A percentile compares a stretch with the other conserved stretches of the same genome.
These are phyloP conservation scores for Capsicum pubescens DNA, from an alignment of 257 asterid species.

Conservation along the genomic window DNA sequence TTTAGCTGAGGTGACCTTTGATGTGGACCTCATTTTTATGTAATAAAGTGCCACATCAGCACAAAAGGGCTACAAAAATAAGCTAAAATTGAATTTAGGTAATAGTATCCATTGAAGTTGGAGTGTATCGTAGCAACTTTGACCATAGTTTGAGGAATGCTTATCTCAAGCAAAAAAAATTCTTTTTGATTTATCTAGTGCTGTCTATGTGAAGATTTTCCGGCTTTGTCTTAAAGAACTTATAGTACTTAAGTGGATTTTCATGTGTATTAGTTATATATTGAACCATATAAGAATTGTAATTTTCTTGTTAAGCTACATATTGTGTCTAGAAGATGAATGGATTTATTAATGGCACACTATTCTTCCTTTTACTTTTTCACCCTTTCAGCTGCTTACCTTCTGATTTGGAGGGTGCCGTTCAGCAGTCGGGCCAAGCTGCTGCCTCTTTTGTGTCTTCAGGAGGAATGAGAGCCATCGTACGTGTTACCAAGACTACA, in stretches of 20 bases:
- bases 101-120: no score
- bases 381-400: slow-evolving; percentile 83
- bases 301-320: background rate
- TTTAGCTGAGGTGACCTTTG: no score
- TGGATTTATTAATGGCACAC: background rate
- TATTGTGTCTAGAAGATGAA: background rate
- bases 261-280: background rate
- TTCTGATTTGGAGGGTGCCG: slow-evolving; percentile 94
- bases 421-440: slow-evolving; percentile 87
- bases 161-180: no score
- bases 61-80: no score
- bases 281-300: background rate
- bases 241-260: background rate
- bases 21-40: no score
- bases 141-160: no score
- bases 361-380: slow-evolving; percentile 15
- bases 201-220: background rate
- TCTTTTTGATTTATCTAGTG: background rate
- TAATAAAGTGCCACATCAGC: no score
- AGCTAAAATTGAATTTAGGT: no score
- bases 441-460: slow-evolving; percentile 78
- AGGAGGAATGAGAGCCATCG: slow-evolving; percentile 90
- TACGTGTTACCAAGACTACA: slow-evolving; percentile 41
- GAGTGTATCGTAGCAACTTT: no score
- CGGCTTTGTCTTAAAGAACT: background rate